Conservation (phyloP, 768 basidiomycete species). For the Trametes coccinea region DNA sequence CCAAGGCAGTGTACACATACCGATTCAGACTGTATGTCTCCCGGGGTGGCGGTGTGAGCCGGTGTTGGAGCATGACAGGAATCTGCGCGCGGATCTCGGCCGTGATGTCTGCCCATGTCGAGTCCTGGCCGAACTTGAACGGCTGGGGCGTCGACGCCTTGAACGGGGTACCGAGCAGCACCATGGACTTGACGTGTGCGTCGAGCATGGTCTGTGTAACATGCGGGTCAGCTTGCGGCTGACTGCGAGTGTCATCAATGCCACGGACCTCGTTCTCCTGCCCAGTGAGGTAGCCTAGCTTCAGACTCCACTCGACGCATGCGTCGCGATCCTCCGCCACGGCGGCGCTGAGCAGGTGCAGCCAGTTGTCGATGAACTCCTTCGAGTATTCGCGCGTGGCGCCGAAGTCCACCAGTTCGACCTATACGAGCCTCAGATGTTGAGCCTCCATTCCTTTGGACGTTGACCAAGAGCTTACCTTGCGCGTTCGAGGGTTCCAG, state of each 20-base stretch:
- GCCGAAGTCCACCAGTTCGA: slow-evolving; percentile 94
- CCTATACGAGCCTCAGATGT: slow-evolving; percentile 37
- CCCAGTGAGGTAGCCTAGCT: slow-evolving; percentile 88
- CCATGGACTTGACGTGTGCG: slow-evolving; percentile 83
- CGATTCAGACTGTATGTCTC: slow-evolving; percentile 96
- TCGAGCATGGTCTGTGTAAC: slow-evolving; percentile 70
- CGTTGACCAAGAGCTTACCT: slow-evolving; percentile 41
- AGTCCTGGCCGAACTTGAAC: slow-evolving; percentile 75
- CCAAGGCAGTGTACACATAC: slow-evolving; percentile 38
- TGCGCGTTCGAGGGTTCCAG: slow-evolving; percentile 68
- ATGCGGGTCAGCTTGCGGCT: neutral
- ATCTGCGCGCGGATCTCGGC: slow-evolving; percentile 76
- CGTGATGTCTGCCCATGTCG: slow-evolving; percentile 71
- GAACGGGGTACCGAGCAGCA: slow-evolving; percentile 87
- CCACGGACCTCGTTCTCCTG: slow-evolving; percentile 71
- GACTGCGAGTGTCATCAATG: neutral
- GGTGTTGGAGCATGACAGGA: slow-evolving; percentile 85
- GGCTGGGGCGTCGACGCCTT: slow-evolving; percentile 59
- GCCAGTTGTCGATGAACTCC: slow-evolving; percentile 88
- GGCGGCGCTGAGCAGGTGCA: slow-evolving; percentile 79
- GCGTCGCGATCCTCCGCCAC: slow-evolving; percentile 62
- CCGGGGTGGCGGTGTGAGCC: slow-evolving; percentile 88
- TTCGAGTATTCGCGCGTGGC: slow-evolving; percentile 86
- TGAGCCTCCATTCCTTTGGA: neutral
- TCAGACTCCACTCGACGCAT: slow-evolving; percentile 73